A percentile compares a stretch with the other conserved stretches of the same genome.
These are phyloP conservation scores for Poa annua DNA, from an alignment of 176 grass and related monocot genomes.

Conservation along the genomic window DNA sequence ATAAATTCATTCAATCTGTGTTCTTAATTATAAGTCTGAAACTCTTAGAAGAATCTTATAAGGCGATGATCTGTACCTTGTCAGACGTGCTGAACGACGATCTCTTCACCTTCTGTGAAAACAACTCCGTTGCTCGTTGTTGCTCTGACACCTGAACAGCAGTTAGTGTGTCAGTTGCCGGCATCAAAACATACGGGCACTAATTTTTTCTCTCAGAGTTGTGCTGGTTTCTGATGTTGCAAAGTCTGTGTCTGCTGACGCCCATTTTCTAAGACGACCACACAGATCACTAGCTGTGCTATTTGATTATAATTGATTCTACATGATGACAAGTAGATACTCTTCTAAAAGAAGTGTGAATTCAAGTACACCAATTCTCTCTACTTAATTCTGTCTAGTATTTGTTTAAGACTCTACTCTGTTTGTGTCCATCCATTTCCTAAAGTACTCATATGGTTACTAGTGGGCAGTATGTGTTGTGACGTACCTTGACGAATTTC, in stretches of 20 bases:
- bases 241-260: neutral
- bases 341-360: neutral
- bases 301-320: neutral
- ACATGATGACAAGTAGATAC: conserved; percentile 6
- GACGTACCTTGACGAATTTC: conserved; percentile 89
- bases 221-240: neutral
- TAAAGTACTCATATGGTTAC: conserved; percentile 22
- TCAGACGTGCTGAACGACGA: conserved; percentile 87
- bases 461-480: conserved; percentile 15
- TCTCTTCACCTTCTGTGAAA: conserved; percentile 74
- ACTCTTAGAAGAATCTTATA: neutral
- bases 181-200: too few relatives aligned
- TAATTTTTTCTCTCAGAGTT: too few relatives aligned
- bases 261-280: neutral
- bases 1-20: neutral
- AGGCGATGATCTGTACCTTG: conserved; percentile 59
- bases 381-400: conserved; percentile 1
- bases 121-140: conserved; percentile 49
- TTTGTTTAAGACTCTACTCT: neutral
- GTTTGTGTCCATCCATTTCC: conserved; percentile 25
- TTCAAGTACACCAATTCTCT: neutral
- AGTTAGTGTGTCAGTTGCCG: conserved; percentile 12
- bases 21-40: neutral
- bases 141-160: conserved; percentile 72
- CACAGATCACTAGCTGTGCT: neutral